Base-by-base conservation (phyloP, 1,139 yeast genomes). In the Blastobotrys proliferans region DNA sequence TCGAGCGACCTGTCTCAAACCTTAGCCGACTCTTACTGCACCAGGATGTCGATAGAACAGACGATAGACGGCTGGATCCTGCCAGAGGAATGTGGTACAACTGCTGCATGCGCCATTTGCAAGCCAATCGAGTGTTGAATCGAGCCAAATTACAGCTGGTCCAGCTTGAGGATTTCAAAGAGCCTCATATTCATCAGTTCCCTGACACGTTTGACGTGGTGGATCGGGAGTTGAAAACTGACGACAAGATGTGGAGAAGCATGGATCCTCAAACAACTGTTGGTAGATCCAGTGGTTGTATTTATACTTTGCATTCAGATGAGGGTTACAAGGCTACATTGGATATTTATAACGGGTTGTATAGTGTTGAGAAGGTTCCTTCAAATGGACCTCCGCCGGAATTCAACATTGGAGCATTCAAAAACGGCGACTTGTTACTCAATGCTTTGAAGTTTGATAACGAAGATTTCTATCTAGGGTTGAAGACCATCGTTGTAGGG, bases 331-430 rank as follows among this genome's bases (percentile, higher is more conserved):
- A 19, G 14, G 13, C 14, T 8, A 22, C 26, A 11, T 16, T 38
- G 14, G 41, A 38, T 24, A 6, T 38, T n/a, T 38, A 38, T 24
- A 38, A 38, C 20, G 41, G 19, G 6, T 9, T 38, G 35, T 38
- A 30, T 16, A 17, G 10, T 4, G 29, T 24, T 8, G 24, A 30
- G 16, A 4, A 6, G 30, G 13, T 38, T 6, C 6, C 28, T 3
- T 2, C 2, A 21, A 13, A 10, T 6, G 27, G 27, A 6, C 11
- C 16, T 3, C 19, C 13, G 11, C 11, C 13, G n/a, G 35, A 30
- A 13, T 4, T 30, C 11, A 24, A 38, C n/a, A 32, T 38, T 22
- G 41, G 36, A 3, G 24, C 6, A 17, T 38, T 38, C 25, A 31
- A 31, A 14, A 38, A 38, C 21, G 31, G 27, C 4, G 32, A 31